phyloP scores from a whole-genome alignment of 164 flowering plant genomes.

The Cinnamomum chago region DNA sequence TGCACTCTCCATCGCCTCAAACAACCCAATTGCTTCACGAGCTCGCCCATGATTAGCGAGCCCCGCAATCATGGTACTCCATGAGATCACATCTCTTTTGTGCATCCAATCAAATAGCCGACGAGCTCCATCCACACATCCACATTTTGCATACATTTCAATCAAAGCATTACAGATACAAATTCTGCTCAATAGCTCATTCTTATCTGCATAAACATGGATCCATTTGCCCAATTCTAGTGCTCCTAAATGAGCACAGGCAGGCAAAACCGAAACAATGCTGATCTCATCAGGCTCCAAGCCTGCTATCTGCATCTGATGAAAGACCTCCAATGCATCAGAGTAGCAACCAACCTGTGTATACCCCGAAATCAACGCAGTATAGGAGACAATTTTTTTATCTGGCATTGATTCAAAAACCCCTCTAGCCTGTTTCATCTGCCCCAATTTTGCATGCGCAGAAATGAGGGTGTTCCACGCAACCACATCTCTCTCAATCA shows the following conservation, averaged over 20 bases:
- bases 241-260: slow-evolving; percentile 71
- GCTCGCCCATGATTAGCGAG: slow-evolving; percentile 27
- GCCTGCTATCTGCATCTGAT: slow-evolving; percentile 43
- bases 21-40: slow-evolving; percentile 24
- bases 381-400: slow-evolving; percentile 56
- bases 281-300: slow-evolving; percentile 54
- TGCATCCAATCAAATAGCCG: slow-evolving; percentile 18
- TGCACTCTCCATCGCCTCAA: slow-evolving; percentile 20
- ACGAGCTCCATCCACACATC: slow-evolving; percentile 22
- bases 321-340: slow-evolving; percentile 45
- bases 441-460: slow-evolving; percentile 53
- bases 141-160: slow-evolving; percentile 62
- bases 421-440: slow-evolving; percentile 41
- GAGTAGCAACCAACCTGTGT: slow-evolving; percentile 24
- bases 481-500: slow-evolving; percentile 55
- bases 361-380: slow-evolving; percentile 54
- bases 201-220: slow-evolving; percentile 48
- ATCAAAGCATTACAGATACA: slow-evolving; percentile 64
- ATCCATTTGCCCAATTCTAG: slow-evolving; percentile 80
- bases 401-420: slow-evolving; percentile 46
- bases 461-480: slow-evolving; percentile 67
- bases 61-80: slow-evolving; percentile 31
- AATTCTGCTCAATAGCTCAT: slow-evolving; percentile 36
- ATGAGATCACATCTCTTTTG: slow-evolving; percentile 29
- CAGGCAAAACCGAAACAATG: slow-evolving; percentile 58